Evolutionary conservation across 495 filamentous ascomycete species (phyloP).

Genomic region (Sporormia fimetaria): DNA sequence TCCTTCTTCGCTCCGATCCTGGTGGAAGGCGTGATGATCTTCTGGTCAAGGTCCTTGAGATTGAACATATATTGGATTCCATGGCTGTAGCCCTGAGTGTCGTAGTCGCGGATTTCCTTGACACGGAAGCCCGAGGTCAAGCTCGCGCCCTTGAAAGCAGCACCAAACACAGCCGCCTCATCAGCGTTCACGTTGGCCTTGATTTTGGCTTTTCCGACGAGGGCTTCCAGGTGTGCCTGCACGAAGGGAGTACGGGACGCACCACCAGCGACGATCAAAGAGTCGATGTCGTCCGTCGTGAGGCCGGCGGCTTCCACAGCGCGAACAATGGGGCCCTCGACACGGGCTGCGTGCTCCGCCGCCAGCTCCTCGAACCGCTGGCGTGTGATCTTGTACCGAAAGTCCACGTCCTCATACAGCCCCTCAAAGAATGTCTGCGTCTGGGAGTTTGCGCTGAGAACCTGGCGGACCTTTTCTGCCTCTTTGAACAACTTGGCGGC

Average conservation of each 20-base stretch:
- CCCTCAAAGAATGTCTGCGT: slow-evolving; percentile 72
- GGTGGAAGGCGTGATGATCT: slow-evolving; percentile 71
- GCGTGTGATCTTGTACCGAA: slow-evolving; percentile 81
- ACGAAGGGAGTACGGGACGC: slow-evolving; percentile 88
- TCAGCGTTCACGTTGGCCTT: slow-evolving; percentile 93
- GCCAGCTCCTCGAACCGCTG: slow-evolving; percentile 72
- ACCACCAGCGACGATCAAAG: slow-evolving; percentile 87
- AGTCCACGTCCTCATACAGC: slow-evolving; percentile 82
- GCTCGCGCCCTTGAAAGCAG: slow-evolving; percentile 84
- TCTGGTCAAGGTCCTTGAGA: slow-evolving; percentile 53
- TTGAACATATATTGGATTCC: slow-evolving; percentile 52
- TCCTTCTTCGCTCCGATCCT: slow-evolving; percentile 71
- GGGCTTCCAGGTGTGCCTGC: slow-evolving; percentile 72
- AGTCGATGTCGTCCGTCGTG: slow-evolving; percentile 66
- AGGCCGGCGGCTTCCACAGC: slow-evolving; percentile 65
- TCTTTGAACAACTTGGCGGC: slow-evolving; percentile 86
- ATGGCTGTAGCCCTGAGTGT: slow-evolving; percentile 60
- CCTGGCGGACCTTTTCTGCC: slow-evolving; percentile 73
- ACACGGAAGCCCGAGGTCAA: slow-evolving; percentile 90
- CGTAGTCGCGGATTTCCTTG: slow-evolving; percentile 80
- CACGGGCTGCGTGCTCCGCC: slow-evolving; percentile 53
- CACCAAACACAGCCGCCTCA: slow-evolving; percentile 93
- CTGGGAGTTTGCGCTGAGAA: slow-evolving; percentile 86
- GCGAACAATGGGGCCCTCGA: slow-evolving; percentile 56
- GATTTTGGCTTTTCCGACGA: slow-evolving; percentile 64